These are phyloP conservation scores for Peronospora belbahrii DNA, from an alignment of 352 stramenopile species.

Conservation along the genomic window DNA sequence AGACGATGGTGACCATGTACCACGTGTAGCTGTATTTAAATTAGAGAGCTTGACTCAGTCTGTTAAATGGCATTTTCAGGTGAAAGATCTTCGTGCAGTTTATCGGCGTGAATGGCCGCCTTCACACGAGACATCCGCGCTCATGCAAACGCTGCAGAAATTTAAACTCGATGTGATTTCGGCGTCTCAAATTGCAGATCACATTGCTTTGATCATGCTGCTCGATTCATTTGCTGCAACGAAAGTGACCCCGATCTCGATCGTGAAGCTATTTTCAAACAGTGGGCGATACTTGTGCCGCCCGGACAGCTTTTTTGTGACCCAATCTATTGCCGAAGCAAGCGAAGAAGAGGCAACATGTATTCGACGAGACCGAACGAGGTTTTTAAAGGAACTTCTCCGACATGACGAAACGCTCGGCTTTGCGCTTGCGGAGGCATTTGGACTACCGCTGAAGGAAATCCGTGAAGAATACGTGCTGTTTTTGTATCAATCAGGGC, in stretches of 20 bases:
- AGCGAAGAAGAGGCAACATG: constrained; percentile 18
- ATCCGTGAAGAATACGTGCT: constrained; percentile 76
- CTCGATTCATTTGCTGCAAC: constrained; percentile 76
- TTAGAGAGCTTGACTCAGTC: constrained; percentile 40
- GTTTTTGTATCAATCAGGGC: constrained; percentile 70
- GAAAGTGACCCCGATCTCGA: constrained; percentile 56
- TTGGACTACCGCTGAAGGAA: constrained; percentile 56
- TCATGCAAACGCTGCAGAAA: constrained; percentile 37
- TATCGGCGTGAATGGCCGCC: constrained; percentile 58
- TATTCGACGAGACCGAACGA: constrained; percentile 43
- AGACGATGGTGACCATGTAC: constrained; percentile 18
- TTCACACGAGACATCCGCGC: constrained; percentile 31
- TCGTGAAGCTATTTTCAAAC: constrained; percentile 53
- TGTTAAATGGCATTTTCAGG: constrained; percentile 37
- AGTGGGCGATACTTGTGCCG: constrained; percentile 47
- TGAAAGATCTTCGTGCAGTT: constrained; percentile 37
- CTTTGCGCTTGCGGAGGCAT: constrained; percentile 63
- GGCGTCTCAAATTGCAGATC: constrained; percentile 36
- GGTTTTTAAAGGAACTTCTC: constrained; percentile 67
- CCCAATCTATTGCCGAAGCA: constrained; percentile 1
- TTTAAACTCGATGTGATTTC: constrained; percentile 41
- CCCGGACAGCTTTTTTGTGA: constrained; percentile 43
- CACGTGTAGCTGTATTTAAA: constrained; percentile 17
- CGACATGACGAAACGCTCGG: constrained; percentile 55
- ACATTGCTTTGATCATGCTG: constrained; percentile 69